Conservation (phyloP, 345 rosid species). For the Dipteronia dyeriana region DNA sequence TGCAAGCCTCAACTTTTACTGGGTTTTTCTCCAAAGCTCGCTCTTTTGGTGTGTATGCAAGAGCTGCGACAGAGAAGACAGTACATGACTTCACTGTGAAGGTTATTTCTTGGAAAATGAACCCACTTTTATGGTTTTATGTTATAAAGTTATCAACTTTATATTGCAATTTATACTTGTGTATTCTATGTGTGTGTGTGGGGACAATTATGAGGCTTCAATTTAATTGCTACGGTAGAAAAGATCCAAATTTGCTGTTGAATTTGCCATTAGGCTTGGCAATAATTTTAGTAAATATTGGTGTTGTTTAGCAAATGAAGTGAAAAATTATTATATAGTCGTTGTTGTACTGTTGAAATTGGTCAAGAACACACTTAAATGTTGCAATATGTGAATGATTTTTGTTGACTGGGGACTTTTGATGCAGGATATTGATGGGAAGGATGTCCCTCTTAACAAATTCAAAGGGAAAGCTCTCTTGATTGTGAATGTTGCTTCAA, state of each 20-base stretch:
- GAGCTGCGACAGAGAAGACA: constrained; percentile 74
- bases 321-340: background rate
- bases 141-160: background rate
- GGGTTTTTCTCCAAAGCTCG: constrained; percentile 42
- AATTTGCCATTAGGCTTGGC: too few relatives aligned
- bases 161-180: background rate
- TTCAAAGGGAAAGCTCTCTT: constrained; percentile 86
- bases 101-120: constrained; percentile 37
- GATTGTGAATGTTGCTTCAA: constrained; percentile 96
- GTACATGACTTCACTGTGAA: constrained; percentile 77
- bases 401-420: background rate
- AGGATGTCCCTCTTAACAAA: constrained; percentile 70
- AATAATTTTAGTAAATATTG: background rate
- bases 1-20: constrained; percentile 31
- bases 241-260: too few relatives aligned
- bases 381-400: background rate
- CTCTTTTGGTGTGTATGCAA: constrained; percentile 50
- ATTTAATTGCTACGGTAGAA: background rate
- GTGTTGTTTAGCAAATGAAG: background rate
- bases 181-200: background rate
- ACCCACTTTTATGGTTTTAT: background rate
- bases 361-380: background rate
- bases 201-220: background rate
- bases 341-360: background rate
- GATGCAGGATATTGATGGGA: constrained; percentile 83